phyloP scores from a whole-genome alignment of 768 basidiomycete species.

The Termitomyces sp. region DNA sequence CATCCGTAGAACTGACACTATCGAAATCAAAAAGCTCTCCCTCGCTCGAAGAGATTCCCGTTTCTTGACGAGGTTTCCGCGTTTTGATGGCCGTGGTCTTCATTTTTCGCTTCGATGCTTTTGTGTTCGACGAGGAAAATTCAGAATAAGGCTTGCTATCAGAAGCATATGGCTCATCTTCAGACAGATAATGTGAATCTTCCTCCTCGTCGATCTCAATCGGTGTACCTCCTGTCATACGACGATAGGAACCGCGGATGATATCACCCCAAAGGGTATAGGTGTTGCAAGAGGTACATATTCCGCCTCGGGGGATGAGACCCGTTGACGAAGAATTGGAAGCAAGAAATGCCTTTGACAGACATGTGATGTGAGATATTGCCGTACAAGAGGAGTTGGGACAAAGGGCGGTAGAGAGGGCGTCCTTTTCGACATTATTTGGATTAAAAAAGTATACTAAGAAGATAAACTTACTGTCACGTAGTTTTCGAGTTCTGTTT shows the following conservation, averaged over 20 bases:
- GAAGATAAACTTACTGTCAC: constrained; percentile 29
- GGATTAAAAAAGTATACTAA: not conserved
- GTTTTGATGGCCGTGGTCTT: not conserved
- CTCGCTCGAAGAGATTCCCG: not conserved
- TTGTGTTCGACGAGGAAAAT: not conserved
- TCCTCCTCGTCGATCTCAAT: constrained; percentile 15
- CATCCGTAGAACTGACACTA: not conserved
- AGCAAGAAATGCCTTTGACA: constrained; percentile 40
- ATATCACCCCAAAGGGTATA: constrained; percentile 71
- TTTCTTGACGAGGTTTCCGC: not conserved
- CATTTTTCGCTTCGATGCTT: not conserved
- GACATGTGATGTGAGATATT: constrained; percentile 53
- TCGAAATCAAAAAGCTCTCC: constrained; percentile 4
- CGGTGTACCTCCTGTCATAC: constrained; percentile 28
- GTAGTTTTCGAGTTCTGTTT: constrained; percentile 31
- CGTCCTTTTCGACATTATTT: constrained; percentile 30
- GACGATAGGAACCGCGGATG: constrained; percentile 54
- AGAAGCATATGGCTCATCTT: constrained; percentile 27
- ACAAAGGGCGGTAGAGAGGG: constrained; percentile 48
- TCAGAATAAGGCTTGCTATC: constrained; percentile 12
- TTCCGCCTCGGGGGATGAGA: constrained; percentile 59
- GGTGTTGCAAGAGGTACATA: constrained; percentile 42
- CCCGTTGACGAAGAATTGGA: constrained; percentile 15
- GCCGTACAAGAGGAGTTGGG: constrained; percentile 41
- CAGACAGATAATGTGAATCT: constrained; percentile 13